Evolutionary conservation across 2,329 filamentous ascomycete genomes (phyloP).

Genomic region (Aspergillus glaucus): DNA sequence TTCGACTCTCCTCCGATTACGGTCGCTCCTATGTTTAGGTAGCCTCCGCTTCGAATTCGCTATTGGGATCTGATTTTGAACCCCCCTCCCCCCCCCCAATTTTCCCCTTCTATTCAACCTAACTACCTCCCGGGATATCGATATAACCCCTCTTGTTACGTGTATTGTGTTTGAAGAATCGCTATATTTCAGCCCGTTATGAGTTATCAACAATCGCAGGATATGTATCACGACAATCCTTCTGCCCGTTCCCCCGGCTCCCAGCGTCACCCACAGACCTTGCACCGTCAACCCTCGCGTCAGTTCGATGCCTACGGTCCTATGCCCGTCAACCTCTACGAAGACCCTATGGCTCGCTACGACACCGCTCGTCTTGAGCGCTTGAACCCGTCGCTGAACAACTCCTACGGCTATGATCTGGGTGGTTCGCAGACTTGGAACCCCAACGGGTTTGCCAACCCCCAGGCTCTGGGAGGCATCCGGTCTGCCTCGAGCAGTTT

Average conservation of each 20-base stretch:
- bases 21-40: conserved; percentile 29
- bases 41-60: conserved; percentile 12
- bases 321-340: conserved; percentile 64
- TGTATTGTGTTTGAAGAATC: conserved; percentile 18
- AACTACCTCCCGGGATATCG: conserved; percentile 10
- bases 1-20: conserved; percentile 2
- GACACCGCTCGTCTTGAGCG: conserved; percentile 52
- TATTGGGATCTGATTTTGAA: background rate
- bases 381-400: conserved; percentile 53
- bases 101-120: conserved; percentile 27
- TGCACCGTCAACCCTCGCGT: conserved; percentile 67
- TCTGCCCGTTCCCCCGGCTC: conserved; percentile 68
- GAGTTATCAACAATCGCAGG: conserved; percentile 36
- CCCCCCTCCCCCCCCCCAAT: background rate
- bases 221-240: conserved; percentile 64
- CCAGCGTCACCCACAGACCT: conserved; percentile 59
- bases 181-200: conserved; percentile 18
- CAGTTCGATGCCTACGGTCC: conserved; percentile 69
- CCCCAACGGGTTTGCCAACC: conserved; percentile 63
- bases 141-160: background rate
- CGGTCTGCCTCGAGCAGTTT: conserved; percentile 52
- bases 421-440: conserved; percentile 71
- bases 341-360: conserved; percentile 56
- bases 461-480: conserved; percentile 58
- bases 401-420: conserved; percentile 63